phyloP scores from a whole-genome alignment of 352 stramenopile species.

The Phytopythium montanum region DNA sequence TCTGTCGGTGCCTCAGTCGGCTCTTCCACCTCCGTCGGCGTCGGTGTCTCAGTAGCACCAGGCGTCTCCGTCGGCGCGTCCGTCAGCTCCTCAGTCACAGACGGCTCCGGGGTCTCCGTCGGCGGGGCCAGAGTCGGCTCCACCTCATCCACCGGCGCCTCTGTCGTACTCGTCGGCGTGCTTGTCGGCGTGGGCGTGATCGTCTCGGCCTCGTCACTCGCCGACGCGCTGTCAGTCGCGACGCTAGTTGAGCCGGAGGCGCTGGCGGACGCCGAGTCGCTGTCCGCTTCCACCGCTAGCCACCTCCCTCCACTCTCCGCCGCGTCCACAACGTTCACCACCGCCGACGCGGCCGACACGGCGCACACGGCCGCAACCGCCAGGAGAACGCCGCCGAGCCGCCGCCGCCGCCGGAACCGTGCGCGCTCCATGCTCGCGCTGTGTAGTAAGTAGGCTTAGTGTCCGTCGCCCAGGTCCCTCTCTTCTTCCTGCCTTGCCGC shows the following conservation, averaged over 20 bases:
- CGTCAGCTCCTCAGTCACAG: background rate
- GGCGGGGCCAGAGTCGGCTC: background rate
- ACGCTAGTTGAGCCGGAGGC: background rate
- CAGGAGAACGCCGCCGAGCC: constrained; percentile 10
- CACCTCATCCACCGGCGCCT: background rate
- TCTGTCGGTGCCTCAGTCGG: background rate
- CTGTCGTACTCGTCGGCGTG: constrained; percentile 1
- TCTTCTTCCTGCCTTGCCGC: background rate
- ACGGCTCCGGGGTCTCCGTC: background rate
- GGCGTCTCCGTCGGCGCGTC: background rate
- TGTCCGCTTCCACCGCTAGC: constrained; percentile 11
- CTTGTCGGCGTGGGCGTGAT: constrained; percentile 4
- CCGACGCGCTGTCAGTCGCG: background rate
- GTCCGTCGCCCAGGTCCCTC: no score
- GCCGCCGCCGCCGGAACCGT: constrained; percentile 5
- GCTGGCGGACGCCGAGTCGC: constrained; percentile 9
- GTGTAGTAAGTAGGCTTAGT: background rate
- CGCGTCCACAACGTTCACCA: constrained; percentile 2
- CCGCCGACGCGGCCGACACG: constrained; percentile 11
- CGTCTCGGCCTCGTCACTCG: background rate
- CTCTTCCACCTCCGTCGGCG: constrained; percentile 4
- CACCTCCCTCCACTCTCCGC: constrained; percentile 7
- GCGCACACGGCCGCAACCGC: constrained; percentile 4
- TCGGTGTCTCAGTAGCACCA: background rate
- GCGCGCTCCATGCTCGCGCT: constrained; percentile 1